phyloP scores from a whole-genome alignment of 345 rosid species.

The Turnera subulata region DNA sequence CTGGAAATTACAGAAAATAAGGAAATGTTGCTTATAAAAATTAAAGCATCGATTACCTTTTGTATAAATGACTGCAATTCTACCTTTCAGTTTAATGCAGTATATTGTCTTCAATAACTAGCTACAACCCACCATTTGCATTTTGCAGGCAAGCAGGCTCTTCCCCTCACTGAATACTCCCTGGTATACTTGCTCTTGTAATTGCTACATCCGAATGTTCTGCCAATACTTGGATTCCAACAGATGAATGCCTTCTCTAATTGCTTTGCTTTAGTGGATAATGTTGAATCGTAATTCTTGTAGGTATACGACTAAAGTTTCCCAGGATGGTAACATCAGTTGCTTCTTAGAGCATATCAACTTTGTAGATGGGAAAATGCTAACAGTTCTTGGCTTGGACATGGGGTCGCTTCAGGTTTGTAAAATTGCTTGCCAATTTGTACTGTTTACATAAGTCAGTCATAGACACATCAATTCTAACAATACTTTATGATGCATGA shows the following conservation, averaged over 20 bases:
- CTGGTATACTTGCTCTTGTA: conserved; percentile 44
- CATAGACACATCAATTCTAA: no score
- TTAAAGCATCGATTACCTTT: no score
- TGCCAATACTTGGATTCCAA: conserved; percentile 3
- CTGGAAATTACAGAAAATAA: no score
- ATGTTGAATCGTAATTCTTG: conserved; percentile 23
- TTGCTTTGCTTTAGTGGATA: conserved; percentile 8
- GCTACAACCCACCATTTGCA: conserved; percentile 17
- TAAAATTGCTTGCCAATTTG: not conserved
- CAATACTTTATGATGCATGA: no score
- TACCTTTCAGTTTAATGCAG: no score
- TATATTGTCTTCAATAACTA: conserved; percentile 16
- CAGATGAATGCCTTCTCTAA: conserved; percentile 1
- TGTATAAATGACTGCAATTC: no score
- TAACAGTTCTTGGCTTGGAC: conserved; percentile 45
- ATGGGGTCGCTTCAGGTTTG: conserved; percentile 39
- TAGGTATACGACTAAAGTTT: conserved; percentile 54
- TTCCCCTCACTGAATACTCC: conserved; percentile 43
- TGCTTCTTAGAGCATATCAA: conserved; percentile 37
- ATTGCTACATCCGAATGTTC: conserved; percentile 4
- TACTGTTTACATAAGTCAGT: no score
- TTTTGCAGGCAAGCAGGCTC: conserved; percentile 55
- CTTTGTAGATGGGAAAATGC: conserved; percentile 37
- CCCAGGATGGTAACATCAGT: conserved; percentile 26
- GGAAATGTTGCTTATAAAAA: no score